phyloP scores from a whole-genome alignment of 192 early-diverging fungal genomes.

The Gaertneriomyces sp. region DNA sequence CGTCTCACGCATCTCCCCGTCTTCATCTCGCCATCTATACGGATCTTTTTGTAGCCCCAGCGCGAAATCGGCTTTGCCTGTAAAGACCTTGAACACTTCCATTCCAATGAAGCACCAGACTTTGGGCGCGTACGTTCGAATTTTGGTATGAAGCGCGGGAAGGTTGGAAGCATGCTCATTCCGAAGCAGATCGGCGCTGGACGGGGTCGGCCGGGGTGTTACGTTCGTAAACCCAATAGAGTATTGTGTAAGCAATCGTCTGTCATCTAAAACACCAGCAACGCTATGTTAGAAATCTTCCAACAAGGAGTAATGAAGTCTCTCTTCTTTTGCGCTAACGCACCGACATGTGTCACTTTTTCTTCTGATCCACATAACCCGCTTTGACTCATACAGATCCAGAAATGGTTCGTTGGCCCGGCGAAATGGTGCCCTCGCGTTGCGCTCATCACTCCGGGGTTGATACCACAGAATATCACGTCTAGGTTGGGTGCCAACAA shows the following conservation, averaged over 20 bases:
- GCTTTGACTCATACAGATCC: constrained; percentile 11
- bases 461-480: constrained; percentile 21
- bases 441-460: constrained; percentile 16
- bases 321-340: not conserved
- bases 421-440: constrained; percentile 19
- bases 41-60: not conserved
- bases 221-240: constrained; percentile 23
- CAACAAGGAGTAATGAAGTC: not conserved
- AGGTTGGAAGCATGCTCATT: not conserved
- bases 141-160: not conserved
- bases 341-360: not conserved
- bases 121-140: not conserved
- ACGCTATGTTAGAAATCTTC: not conserved
- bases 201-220: constrained; percentile 5
- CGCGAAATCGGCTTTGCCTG: not conserved
- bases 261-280: constrained; percentile 14
- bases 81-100: constrained; percentile 12
- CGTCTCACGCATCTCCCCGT: not conserved
- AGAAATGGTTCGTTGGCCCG: constrained; percentile 15
- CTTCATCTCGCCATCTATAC: not conserved
- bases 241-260: not conserved
- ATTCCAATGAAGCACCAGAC: constrained; percentile 16
- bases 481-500: constrained; percentile 2
- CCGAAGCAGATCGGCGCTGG: not conserved
- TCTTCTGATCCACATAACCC: constrained; percentile 12